These are phyloP conservation scores for Malus asiatica DNA, from an alignment of 306 rosid genomes.

Conservation along the genomic window DNA sequence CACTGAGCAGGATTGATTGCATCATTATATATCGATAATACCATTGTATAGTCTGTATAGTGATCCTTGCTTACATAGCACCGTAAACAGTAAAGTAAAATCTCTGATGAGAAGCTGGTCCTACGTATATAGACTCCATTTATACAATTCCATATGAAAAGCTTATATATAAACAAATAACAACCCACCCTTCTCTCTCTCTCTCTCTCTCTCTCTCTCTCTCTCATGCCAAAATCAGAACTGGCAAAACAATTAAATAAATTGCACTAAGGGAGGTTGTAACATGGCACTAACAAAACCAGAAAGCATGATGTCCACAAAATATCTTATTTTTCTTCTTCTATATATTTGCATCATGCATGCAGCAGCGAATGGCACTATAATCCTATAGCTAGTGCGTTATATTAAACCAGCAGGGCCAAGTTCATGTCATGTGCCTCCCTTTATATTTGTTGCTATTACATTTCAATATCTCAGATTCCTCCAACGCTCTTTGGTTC, in stretches of 20 bases:
- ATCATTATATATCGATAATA: too few species aligned
- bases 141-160: too few species aligned
- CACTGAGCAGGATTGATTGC: too few species aligned
- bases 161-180: too few species aligned
- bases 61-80: too few species aligned
- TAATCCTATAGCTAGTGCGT: background rate
- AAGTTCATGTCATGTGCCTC: constrained; percentile 19
- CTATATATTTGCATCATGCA: constrained; percentile 12
- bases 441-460: background rate
- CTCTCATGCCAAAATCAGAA: constrained; percentile 12
- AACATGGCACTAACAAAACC: constrained; percentile 11
- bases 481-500: background rate
- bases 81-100: too few species aligned
- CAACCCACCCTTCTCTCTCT: background rate
- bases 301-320: constrained; percentile 15
- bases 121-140: too few species aligned
- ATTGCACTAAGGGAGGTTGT: constrained; percentile 3
- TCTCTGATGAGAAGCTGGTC: too few species aligned
- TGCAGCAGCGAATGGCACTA: background rate
- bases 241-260: constrained; percentile 4
- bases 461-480: background rate
- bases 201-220: background rate
- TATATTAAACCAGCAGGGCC: background rate
- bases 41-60: too few species aligned
- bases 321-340: background rate